A percentile compares a stretch with the other conserved stretches of the same genome.
Evolutionary conservation across 2,329 filamentous ascomycete species (phyloP).

Genomic region (Anthostomella pinea): DNA sequence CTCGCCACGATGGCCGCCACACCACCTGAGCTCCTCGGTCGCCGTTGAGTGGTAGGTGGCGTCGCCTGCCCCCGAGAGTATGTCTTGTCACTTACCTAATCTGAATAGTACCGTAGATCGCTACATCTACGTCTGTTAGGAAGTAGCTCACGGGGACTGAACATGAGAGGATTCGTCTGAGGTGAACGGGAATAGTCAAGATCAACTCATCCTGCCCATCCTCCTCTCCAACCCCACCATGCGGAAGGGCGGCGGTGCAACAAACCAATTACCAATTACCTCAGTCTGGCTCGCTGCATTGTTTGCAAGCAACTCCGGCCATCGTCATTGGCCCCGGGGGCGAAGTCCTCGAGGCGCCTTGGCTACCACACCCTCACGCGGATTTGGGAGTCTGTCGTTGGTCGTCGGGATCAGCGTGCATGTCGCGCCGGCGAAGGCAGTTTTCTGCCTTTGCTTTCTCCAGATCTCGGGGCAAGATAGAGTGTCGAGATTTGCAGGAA

Average conservation of each 20-base stretch:
- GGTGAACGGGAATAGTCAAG: neutral
- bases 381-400: neutral
- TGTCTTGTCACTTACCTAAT: neutral
- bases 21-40: conserved; percentile 4
- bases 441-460: no score
- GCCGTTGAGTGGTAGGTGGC: neutral
- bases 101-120: neutral
- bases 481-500: no score
- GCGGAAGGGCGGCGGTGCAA: neutral
- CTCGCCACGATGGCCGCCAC: conserved; percentile 13
- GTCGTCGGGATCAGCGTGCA: neutral
- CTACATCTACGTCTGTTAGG: neutral
- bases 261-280: neutral
- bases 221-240: no score
- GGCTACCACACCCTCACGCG: neutral
- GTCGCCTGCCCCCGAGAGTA: no score
- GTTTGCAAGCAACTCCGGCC: neutral
- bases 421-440: neutral
- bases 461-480: no score
- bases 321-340: neutral
- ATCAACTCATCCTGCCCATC: no score
- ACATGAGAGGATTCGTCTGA: neutral
- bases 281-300: neutral
- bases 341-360: neutral
- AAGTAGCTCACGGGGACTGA: neutral